Percentiles rank a stretch among this genome's conserved stretches.
Conservation (phyloP, 768 basidiomycete genomes). For the Mycena crocata region DNA sequence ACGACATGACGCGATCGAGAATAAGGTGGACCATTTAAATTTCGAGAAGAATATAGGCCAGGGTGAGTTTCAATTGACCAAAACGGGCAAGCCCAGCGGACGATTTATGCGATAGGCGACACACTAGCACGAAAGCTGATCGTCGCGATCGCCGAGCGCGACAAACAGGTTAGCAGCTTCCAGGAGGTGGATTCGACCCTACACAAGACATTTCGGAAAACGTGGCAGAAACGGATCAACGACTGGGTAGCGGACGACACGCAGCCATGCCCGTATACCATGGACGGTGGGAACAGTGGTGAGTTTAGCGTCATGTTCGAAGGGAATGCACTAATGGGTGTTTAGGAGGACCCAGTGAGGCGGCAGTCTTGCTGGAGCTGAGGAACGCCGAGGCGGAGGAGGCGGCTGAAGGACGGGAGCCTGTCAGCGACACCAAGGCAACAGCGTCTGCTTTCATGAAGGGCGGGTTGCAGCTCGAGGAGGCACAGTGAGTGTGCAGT, state of each 20-base stretch:
- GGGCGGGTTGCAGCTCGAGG: constrained; percentile 22
- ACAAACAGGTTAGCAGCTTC: constrained; percentile 4
- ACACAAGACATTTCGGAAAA: background rate
- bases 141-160: constrained; percentile 21
- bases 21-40: constrained; percentile 36
- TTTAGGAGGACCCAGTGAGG: constrained; percentile 7
- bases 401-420: background rate
- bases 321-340: background rate
- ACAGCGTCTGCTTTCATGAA: constrained; percentile 7
- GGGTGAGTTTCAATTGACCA: background rate
- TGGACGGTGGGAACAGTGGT: background rate
- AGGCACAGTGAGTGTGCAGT: constrained; percentile 23
- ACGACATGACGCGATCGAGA: constrained; percentile 42
- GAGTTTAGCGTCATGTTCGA: background rate
- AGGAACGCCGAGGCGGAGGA: constrained; percentile 2
- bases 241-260: background rate
- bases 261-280: background rate
- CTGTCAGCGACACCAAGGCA: background rate
- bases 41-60: constrained; percentile 27
- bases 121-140: constrained; percentile 15
- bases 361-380: constrained; percentile 6
- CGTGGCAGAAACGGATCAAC: background rate
- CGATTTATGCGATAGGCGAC: background rate
- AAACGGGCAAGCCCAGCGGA: background rate
- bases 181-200: constrained; percentile 11